Evolutionary conservation across 179 eudicot genomes (phyloP).

Genomic region (Sideroxylon spinosum): DNA sequence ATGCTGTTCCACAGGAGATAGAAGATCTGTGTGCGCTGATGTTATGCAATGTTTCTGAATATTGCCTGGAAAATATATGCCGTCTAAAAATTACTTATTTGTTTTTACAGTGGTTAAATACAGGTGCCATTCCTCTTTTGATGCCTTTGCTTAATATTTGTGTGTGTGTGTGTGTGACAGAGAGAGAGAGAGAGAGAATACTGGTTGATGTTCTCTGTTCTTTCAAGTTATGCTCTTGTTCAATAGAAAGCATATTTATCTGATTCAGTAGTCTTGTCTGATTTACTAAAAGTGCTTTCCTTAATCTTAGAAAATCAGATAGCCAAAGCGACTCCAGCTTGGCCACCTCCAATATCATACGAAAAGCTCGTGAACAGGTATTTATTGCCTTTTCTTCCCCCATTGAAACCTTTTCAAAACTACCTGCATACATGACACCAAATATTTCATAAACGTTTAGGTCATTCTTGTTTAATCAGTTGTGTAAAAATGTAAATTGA

Average conservation of each 20-base stretch:
- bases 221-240: slow-evolving; percentile 7
- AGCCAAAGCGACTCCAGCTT: slow-evolving; percentile 79
- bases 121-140: not conserved
- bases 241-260: not conserved
- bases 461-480: not conserved
- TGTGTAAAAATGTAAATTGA: not conserved
- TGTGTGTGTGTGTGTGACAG: no score
- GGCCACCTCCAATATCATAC: slow-evolving; percentile 55
- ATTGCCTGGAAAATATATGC: not conserved
- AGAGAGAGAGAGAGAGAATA: not conserved
- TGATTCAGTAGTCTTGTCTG: not conserved
- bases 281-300: slow-evolving; percentile 21
- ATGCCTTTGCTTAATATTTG: not conserved
- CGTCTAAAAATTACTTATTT: no score
- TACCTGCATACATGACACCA: not conserved
- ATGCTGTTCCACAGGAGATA: not conserved
- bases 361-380: slow-evolving; percentile 81
- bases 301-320: slow-evolving; percentile 51
- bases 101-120: no score
- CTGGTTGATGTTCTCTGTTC: not conserved
- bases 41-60: not conserved
- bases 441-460: not conserved
- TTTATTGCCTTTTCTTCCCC: not conserved
- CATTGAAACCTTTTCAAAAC: not conserved
- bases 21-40: not conserved